Conservation (phyloP, 2,329 filamentous ascomycete genomes). For the Phialemonium atrogriseum region DNA sequence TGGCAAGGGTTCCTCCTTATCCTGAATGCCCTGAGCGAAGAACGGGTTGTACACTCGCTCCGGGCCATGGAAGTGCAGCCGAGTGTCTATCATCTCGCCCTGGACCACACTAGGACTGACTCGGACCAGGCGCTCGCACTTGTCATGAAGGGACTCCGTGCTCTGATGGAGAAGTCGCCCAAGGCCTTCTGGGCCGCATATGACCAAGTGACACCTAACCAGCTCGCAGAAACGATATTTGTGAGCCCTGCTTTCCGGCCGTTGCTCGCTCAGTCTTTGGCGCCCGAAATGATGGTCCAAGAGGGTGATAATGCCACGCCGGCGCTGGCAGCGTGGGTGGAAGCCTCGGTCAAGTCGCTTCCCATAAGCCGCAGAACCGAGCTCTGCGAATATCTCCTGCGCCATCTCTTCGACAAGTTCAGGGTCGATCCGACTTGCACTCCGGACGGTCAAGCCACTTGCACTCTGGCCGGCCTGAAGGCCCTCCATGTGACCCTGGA, state of each 20-base stretch:
- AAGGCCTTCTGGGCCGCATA: conserved; percentile 84
- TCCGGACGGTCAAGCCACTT: conserved; percentile 49
- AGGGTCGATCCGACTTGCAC: conserved; percentile 46
- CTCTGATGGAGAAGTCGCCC: conserved; percentile 66
- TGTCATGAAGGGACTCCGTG: conserved; percentile 61
- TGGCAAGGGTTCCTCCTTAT: conserved; percentile 74
- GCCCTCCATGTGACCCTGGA: conserved; percentile 48
- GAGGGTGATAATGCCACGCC: conserved; percentile 47
- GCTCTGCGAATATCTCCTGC: conserved; percentile 69
- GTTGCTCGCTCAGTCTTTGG: conserved; percentile 54
- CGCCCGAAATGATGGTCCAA: conserved; percentile 39
- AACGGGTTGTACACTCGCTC: conserved; percentile 69
- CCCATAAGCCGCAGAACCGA: conserved; percentile 68
- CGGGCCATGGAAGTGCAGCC: conserved; percentile 71
- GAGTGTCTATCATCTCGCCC: conserved; percentile 57
- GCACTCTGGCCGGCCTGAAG: conserved; percentile 56
- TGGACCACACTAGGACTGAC: conserved; percentile 39
- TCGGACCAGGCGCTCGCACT: conserved; percentile 54
- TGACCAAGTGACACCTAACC: conserved; percentile 68
- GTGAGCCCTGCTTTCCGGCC: conserved; percentile 57
- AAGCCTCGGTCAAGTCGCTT: conserved; percentile 69
- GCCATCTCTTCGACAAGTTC: conserved; percentile 62
- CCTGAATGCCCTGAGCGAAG: conserved; percentile 62
- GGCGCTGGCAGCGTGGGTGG: conserved; percentile 70
- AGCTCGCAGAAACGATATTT: conserved; percentile 78